Base-by-base conservation (phyloP, 2,329 filamentous ascomycete genomes). In the Elsinoe fawcettii region DNA sequence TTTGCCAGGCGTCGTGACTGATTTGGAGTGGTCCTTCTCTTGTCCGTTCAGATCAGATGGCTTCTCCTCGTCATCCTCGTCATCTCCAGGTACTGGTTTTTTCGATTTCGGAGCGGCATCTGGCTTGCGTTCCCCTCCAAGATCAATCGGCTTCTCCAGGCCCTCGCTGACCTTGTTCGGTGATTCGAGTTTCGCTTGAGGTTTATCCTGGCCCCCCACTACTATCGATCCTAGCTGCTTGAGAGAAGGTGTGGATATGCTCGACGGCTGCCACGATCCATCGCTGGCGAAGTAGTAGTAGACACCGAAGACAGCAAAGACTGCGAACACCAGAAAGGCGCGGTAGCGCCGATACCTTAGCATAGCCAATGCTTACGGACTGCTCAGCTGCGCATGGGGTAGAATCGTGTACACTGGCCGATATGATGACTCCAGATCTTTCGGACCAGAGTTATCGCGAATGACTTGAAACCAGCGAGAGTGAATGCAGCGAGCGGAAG, bases 291-390 rank as follows among this genome's bases (percentile, higher is more conserved):
- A 69, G 61, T 82, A 80, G 62, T 78, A 77, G 63, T 82, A 75
- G 55, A 83, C 67, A 2, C 75, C 73, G 60, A 85, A 73, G 51
- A 82, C 69, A 51, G 82, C 69, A 58, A 84, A 67, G 60, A 80
- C 69, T 56, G 82, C 77, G 63, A 78, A 78, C 60, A 82, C 66
- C 32, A 82, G 68, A 60, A 85, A 83, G 58, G 83, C 74, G 59
- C 84, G 79, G 65, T 85, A 85, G 66, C 83, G 76, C 64, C 84
- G 72, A 61, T 80, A 75, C 54, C 84, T 80, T 58, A 80, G 69
- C 78, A 86, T 83, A 41, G 54, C 54, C 30, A 25, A 37, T 34
- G 49, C 49, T 27, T 37, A 5, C 3, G n/a, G 25, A 4, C 5
- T 30, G 32, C 32, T 39, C 32, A 53, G 20, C 49, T 37, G 2